phyloP scores from a whole-genome alignment of 2,329 filamentous ascomycete genomes.

The Trichoderma aggressivum region DNA sequence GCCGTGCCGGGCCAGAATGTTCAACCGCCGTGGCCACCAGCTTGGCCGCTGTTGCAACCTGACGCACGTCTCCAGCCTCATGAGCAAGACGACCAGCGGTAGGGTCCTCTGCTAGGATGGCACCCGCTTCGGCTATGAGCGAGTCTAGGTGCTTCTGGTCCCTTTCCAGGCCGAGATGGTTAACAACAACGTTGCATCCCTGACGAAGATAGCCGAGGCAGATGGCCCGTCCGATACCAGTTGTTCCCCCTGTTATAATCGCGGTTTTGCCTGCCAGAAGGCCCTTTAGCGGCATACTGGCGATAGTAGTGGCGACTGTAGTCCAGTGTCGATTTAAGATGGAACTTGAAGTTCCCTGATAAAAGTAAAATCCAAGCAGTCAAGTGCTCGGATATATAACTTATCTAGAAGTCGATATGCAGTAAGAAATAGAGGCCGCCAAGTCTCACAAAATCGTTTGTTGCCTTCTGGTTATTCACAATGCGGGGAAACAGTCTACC shows the following conservation, averaged over 20 bases:
- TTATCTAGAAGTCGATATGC: not conserved
- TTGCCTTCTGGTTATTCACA: not conserved
- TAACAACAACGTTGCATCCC: conserved; percentile 75
- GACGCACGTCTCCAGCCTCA: conserved; percentile 72
- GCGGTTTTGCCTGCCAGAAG: conserved; percentile 73
- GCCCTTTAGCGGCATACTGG: conserved; percentile 42
- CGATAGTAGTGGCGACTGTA: not conserved
- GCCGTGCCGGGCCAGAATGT: conserved; percentile 49
- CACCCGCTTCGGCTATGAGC: conserved; percentile 49
- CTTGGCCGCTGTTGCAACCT: conserved; percentile 65
- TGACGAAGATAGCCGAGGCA: conserved; percentile 74
- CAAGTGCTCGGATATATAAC: not conserved
- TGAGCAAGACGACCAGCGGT: conserved; percentile 58
- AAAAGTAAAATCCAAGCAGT: not conserved
- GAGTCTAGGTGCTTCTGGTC: conserved; percentile 52
- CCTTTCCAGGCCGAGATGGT: conserved; percentile 63
- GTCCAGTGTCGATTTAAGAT: not conserved
- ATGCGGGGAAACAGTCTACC: not conserved
- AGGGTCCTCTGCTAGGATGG: conserved; percentile 44
- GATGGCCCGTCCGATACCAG: conserved; percentile 83
- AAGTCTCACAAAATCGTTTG: not conserved
- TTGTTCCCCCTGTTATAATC: conserved; percentile 82
- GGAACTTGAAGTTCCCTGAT: not conserved
- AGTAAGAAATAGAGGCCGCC: not conserved
- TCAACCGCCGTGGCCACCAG: conserved; percentile 66